Base-by-base conservation (phyloP, 139 green algal species). In the Eudorina sp. region DNA sequence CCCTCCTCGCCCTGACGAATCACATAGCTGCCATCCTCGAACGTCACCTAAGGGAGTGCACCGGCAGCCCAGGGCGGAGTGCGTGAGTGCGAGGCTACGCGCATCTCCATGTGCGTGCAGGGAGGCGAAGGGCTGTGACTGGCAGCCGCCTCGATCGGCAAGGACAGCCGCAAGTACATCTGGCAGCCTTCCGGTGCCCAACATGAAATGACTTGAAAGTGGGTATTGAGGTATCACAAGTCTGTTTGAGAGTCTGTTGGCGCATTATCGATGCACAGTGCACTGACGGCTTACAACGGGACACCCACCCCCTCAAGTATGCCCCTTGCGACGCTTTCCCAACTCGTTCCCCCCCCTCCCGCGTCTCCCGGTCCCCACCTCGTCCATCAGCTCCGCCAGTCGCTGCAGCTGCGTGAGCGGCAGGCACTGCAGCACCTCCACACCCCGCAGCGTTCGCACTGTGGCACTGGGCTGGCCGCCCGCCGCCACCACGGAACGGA, bases 381-480 rank as follows among this genome's bases (percentile, higher is more conserved):
- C 58, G 34, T 91, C 58, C 92, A 94, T 88, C 19, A 88, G 34
- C 41, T 83, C 84, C 68, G 91, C 90, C 75, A 94, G 81, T 43
- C 53, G 55, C 27, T 85, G 53, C 53, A 89, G 73, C 85, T 95
- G 89, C 27, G 70, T 69, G 4, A 90, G 82, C 25, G 73, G 90
- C 23, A 96, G 88, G 43, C 86, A 88, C 62, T 93, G 68, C 90
- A 97, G 83, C 80, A 95, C 86, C 82, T 96, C 93, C 55, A 96
- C 91, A 43, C 89, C 90, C 0, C 92, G 90, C 77, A 97, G 83
- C 11, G 87, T 91, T 36, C 85, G 76, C 45, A 94, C 73, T 2
- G 89, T 51, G 46, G 85, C 68, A 19, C 48, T 51, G n/a, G 88
- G 77, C 62, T 64, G 55, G 21, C 70, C 80, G 31, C 79, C 55